Conservation (phyloP, 805 yeast species). For the Kluyveromyces lactis region DNA sequence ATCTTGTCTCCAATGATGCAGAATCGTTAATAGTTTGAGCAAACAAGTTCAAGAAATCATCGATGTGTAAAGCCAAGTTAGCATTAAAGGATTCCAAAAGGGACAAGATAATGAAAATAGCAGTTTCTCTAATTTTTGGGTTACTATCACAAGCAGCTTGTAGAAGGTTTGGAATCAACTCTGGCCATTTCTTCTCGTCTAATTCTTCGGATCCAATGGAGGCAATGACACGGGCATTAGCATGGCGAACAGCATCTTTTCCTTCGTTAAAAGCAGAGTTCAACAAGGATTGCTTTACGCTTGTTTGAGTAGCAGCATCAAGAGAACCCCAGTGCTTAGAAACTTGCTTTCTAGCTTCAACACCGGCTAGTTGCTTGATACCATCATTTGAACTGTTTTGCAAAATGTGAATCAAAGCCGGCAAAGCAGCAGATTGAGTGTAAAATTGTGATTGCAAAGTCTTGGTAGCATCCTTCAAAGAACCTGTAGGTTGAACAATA, state of each 20-base stretch:
- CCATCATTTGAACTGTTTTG: constrained; percentile 63
- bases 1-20: constrained; percentile 64
- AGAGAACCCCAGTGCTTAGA: constrained; percentile 53
- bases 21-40: constrained; percentile 56
- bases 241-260: constrained; percentile 67
- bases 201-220: constrained; percentile 76
- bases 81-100: constrained; percentile 65
- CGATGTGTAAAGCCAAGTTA: constrained; percentile 48
- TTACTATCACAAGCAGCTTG: constrained; percentile 51
- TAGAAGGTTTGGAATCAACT: constrained; percentile 63
- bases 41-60: constrained; percentile 66
- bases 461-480: constrained; percentile 75
- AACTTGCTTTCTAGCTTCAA: constrained; percentile 85
- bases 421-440: constrained; percentile 60
- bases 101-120: constrained; percentile 70
- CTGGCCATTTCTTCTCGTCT: constrained; percentile 63
- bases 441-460: constrained; percentile 69
- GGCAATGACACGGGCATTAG: constrained; percentile 81
- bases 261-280: constrained; percentile 59
- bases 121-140: constrained; percentile 64
- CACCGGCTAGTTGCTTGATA: constrained; percentile 88
- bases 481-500: constrained; percentile 71
- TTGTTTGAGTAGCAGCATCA: constrained; percentile 41
- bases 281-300: constrained; percentile 62
- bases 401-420: constrained; percentile 74